These are phyloP conservation scores for Petunia secreta DNA, from an alignment of 257 asterid genomes.

Conservation along the genomic window DNA sequence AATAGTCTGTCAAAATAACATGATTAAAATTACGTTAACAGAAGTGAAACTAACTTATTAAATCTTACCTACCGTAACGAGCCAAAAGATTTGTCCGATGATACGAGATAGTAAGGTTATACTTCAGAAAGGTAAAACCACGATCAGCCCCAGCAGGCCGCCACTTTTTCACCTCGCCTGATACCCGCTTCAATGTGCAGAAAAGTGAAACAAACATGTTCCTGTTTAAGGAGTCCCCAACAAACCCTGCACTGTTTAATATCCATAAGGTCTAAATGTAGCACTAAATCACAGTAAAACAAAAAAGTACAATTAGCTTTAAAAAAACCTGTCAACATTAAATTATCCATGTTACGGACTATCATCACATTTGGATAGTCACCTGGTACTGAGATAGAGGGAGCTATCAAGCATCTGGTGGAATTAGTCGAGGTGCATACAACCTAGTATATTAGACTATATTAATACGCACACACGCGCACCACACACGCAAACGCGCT, in stretches of 20 bases:
- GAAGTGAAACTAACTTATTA: constrained; percentile 1
- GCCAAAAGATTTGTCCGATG: constrained; percentile 95
- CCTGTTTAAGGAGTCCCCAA: constrained; percentile 95
- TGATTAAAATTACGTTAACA: not conserved
- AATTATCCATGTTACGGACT: not conserved
- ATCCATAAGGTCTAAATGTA: constrained; percentile 46
- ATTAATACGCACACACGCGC: no score
- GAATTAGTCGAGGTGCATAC: no score
- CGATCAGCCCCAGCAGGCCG: constrained; percentile 97
- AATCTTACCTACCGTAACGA: constrained; percentile 95
- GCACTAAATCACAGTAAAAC: constrained; percentile 24
- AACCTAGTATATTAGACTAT: no score
- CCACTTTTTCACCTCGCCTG: constrained; percentile 85
- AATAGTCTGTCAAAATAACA: not conserved
- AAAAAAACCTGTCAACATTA: not conserved
- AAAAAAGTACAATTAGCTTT: not conserved
- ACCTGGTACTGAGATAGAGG: no score
- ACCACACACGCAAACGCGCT: no score
- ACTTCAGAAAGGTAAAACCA: constrained; percentile 80
- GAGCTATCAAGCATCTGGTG: no score
- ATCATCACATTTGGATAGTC: not conserved
- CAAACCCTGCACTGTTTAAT: constrained; percentile 82
- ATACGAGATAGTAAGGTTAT: constrained; percentile 89
- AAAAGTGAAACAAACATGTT: constrained; percentile 95
- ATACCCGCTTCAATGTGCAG: constrained; percentile 67